Conservation (phyloP, 495 filamentous ascomycete genomes). For the Trypethelium eluteriae region DNA sequence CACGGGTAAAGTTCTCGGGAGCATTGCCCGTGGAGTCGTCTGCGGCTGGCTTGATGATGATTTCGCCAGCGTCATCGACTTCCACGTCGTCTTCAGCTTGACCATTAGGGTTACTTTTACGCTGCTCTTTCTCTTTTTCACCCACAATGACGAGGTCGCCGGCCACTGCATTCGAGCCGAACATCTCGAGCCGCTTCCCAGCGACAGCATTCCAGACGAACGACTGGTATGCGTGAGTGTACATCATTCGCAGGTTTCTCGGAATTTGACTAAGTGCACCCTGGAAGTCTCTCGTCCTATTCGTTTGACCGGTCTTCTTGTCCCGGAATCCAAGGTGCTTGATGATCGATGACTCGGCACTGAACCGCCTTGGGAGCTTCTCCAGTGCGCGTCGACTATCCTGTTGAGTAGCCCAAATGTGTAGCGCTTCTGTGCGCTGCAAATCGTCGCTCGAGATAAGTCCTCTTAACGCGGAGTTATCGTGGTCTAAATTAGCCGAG, state of each 20-base stretch:
- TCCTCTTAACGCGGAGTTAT: constrained; percentile 25
- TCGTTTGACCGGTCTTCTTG: constrained; percentile 21
- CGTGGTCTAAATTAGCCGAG: constrained; percentile 39
- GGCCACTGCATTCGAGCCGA: constrained; percentile 62
- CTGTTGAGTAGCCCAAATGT: constrained; percentile 56
- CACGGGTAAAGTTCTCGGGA: constrained; percentile 60
- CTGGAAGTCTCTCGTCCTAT: constrained; percentile 53
- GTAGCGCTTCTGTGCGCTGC: constrained; percentile 64
- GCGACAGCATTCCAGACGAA: constrained; percentile 85
- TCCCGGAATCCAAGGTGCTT: constrained; percentile 51
- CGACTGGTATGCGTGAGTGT: constrained; percentile 92
- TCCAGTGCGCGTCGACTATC: constrained; percentile 51
- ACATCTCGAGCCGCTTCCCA: constrained; percentile 66
- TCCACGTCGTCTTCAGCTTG: constrained; percentile 31
- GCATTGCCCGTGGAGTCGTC: constrained; percentile 48
- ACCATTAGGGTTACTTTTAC: constrained; percentile 37
- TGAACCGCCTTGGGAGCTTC: constrained; percentile 70
- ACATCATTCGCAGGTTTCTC: constrained; percentile 78
- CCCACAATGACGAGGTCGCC: constrained; percentile 77
- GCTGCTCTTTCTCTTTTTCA: constrained; percentile 34
- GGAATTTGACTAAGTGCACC: constrained; percentile 71
- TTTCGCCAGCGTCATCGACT: constrained; percentile 63
- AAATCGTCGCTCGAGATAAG: constrained; percentile 61
- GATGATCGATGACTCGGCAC: constrained; percentile 70
- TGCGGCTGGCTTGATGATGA: constrained; percentile 52